phyloP scores from a whole-genome alignment of 805 yeast species.

The Starmera amethionina region DNA sequence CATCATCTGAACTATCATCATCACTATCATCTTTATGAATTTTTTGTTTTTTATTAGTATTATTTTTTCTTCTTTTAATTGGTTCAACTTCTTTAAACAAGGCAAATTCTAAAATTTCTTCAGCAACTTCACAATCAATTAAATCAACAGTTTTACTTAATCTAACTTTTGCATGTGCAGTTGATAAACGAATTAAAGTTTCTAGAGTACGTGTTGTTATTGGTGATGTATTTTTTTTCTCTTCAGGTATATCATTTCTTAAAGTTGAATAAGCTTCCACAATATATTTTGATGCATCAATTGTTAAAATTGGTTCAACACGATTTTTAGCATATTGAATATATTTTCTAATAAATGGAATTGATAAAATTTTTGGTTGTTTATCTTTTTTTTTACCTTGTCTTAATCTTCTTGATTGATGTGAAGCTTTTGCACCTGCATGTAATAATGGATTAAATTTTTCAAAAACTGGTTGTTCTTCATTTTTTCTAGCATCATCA shows the following conservation, averaged over 20 bases:
- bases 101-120: conserved; percentile 74
- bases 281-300: conserved; percentile 70
- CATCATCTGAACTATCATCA: conserved; percentile 10
- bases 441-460: conserved; percentile 76
- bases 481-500: conserved; percentile 36
- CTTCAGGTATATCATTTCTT: conserved; percentile 62
- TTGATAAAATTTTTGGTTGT: conserved; percentile 47
- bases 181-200: conserved; percentile 85
- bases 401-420: conserved; percentile 16
- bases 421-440: conserved; percentile 55
- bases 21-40: conserved; percentile 28
- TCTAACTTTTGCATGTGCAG: conserved; percentile 97
- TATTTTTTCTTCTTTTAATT: conserved; percentile 17
- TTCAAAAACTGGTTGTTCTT: conserved; percentile 50
- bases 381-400: conserved; percentile 20
- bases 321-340: conserved; percentile 90
- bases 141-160: conserved; percentile 64
- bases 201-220: conserved; percentile 98
- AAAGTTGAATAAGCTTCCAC: conserved; percentile 72
- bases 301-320: conserved; percentile 68
- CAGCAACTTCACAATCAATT: conserved; percentile 80
- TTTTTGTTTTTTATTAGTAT: conserved; percentile 22
- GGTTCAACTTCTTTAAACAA: conserved; percentile 64
- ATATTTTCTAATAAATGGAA: conserved; percentile 84
- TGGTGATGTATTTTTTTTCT: conserved; percentile 78